These are phyloP conservation scores for Macrocybe gigantea DNA, from an alignment of 768 basidiomycete species.

Conservation along the genomic window DNA sequence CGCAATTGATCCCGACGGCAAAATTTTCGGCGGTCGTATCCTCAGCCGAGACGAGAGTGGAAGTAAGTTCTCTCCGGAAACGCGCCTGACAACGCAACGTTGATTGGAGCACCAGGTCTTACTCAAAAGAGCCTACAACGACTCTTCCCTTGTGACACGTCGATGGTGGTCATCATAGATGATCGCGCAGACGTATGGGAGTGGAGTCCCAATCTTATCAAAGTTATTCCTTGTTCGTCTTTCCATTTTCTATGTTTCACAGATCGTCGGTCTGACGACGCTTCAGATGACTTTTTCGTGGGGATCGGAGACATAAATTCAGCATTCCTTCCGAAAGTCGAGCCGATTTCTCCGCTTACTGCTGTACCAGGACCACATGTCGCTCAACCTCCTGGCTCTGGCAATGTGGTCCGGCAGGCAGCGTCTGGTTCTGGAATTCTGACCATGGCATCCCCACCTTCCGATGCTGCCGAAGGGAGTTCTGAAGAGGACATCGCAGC, in stretches of 20 bases:
- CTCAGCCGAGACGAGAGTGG: constrained; percentile 95
- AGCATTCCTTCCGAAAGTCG: constrained; percentile 80
- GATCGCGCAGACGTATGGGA: constrained; percentile 99
- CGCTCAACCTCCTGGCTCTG: too few species aligned
- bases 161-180: constrained; percentile 99
- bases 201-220: constrained; percentile 93
- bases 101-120: constrained; percentile 47
- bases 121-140: constrained; percentile 90
- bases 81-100: neutral
- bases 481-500: neutral
- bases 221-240: constrained; percentile 89
- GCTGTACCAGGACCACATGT: neutral
- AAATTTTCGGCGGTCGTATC: constrained; percentile 81
- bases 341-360: constrained; percentile 36
- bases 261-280: constrained; percentile 12
- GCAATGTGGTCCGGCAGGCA: too few species aligned
- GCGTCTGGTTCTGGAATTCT: too few species aligned
- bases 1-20: constrained; percentile 86
- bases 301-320: constrained; percentile 99
- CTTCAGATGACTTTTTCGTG: constrained; percentile 86
- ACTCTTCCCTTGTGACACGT: constrained; percentile 93
- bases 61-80: constrained; percentile 49
- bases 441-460: constrained; percentile 13
- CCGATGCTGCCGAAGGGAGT: constrained; percentile 4
- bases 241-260: constrained; percentile 1